phyloP scores from a whole-genome alignment of 2,329 filamentous ascomycete species.

The Penicillium fuscoglaucum region DNA sequence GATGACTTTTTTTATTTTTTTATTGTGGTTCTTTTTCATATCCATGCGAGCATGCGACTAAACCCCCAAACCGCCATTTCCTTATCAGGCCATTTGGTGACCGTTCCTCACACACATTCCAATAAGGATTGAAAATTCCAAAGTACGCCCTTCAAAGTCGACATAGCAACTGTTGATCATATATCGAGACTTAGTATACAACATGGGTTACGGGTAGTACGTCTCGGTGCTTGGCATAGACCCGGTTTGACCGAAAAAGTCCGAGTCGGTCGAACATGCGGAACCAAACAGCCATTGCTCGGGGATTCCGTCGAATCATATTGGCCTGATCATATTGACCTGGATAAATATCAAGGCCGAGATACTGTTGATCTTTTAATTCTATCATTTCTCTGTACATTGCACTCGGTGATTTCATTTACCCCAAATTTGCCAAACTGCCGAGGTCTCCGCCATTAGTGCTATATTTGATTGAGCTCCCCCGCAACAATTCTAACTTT shows the following conservation, averaged over 20 bases:
- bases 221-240: conserved; percentile 4
- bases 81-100: no score
- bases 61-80: no score
- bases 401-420: conserved; percentile 19
- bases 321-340: conserved; percentile 3
- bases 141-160: neutral
- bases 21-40: no score
- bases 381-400: neutral
- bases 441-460: conserved; percentile 30
- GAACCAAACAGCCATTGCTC: conserved; percentile 3
- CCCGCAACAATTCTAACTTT: conserved; percentile 19
- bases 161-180: neutral
- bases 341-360: neutral
- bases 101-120: no score
- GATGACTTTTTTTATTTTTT: neutral
- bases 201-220: neutral
- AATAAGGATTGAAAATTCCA: no score
- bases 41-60: no score
- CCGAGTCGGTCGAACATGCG: conserved; percentile 14
- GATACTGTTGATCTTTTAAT: neutral
- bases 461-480: conserved; percentile 28
- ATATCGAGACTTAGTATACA: neutral
- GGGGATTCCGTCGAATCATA: conserved; percentile 17
- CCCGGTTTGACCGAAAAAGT: conserved; percentile 19
- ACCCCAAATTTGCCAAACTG: conserved; percentile 20